Evolutionary conservation across 805 yeast species (phyloP).

Genomic region (Gaillardinia entomophila): DNA sequence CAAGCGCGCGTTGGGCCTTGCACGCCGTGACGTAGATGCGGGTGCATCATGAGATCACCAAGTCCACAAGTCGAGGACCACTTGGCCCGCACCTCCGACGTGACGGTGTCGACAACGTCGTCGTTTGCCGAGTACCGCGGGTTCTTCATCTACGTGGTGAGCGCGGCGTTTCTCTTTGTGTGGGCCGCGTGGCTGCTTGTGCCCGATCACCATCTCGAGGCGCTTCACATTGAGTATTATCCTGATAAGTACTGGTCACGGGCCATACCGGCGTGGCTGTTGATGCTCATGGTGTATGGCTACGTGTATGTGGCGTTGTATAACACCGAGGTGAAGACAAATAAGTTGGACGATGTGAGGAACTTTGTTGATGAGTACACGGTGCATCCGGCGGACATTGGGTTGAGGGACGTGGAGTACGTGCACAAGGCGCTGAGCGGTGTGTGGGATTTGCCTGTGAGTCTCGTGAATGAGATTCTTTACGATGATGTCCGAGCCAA

Average conservation of each 20-base stretch:
- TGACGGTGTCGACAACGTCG: conserved; percentile 49
- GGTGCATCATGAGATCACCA: too few relatives aligned
- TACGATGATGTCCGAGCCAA: conserved; percentile 39
- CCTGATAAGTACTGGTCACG: conserved; percentile 93
- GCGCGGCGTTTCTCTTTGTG: conserved; percentile 44
- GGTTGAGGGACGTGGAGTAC: conserved; percentile 23
- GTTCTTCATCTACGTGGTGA: conserved; percentile 71
- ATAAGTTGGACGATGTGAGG: conserved; percentile 50
- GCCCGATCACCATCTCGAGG: conserved; percentile 51
- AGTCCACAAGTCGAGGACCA: conserved; percentile 45
- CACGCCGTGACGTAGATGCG: too few relatives aligned
- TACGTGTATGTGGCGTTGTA: conserved; percentile 68
- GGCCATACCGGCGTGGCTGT: conserved; percentile 64
- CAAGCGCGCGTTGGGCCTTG: too few relatives aligned
- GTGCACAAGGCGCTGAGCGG: conserved; percentile 67
- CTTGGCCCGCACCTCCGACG: conserved; percentile 62
- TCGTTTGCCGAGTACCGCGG: conserved; percentile 80
- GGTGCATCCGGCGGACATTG: conserved; percentile 9
- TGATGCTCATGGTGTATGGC: conserved; percentile 66
- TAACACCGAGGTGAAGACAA: conserved; percentile 71
- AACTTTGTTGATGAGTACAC: conserved; percentile 67
- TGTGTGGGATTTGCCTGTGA: conserved; percentile 78
- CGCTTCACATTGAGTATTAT: conserved; percentile 59
- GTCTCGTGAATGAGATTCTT: conserved; percentile 59
- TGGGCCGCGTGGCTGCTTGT: conserved; percentile 72